Percentiles rank a stretch among this genome's conserved stretches.
Conservation (phyloP, 78 protist species). For the Protostelium mycophagum region DNA sequence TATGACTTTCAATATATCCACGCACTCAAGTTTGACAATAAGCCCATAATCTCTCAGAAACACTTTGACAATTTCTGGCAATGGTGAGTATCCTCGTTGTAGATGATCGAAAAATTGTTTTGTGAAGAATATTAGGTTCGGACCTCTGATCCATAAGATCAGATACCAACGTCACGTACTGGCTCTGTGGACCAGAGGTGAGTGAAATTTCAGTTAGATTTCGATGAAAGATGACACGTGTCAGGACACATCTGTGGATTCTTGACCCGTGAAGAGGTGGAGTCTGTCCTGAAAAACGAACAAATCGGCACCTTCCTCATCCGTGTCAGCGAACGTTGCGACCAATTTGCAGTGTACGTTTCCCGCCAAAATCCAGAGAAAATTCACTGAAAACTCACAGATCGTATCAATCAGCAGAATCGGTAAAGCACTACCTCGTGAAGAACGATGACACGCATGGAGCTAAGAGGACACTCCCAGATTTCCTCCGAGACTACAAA, state of each 20-base stretch:
- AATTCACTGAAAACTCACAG: neutral
- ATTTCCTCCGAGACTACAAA: slow-evolving; percentile 39
- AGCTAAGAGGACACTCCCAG: slow-evolving; percentile 56
- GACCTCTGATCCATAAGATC: slow-evolving; percentile 34
- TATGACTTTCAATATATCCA: slow-evolving; percentile 46
- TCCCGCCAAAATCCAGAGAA: too few relatives aligned
- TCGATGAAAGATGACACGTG: neutral
- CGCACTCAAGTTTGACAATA: slow-evolving; percentile 21
- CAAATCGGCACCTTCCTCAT: slow-evolving; percentile 11
- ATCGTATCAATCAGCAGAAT: neutral
- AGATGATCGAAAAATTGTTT: too few relatives aligned
- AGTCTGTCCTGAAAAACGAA: slow-evolving; percentile 11
- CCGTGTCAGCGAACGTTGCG: neutral
- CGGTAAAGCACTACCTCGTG: slow-evolving; percentile 59
- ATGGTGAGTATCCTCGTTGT: slow-evolving; percentile 9
- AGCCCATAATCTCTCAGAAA: slow-evolving; percentile 27
- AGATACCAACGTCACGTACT: slow-evolving; percentile 66
- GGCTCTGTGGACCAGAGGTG: slow-evolving; percentile 36
- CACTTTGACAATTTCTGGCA: slow-evolving; percentile 60
- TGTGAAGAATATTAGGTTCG: neutral
- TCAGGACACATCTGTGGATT: slow-evolving; percentile 63
- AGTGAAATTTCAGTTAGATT: neutral
- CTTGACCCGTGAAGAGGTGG: slow-evolving; percentile 44
- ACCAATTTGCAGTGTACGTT: slow-evolving; percentile 34
- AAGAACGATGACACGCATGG: slow-evolving; percentile 52